Evolutionary conservation across 1,284 basidiomycete genomes (phyloP), one percentile per base, ranked within the genome.

Genomic region (Fistulinella cinereoalba): DNA sequence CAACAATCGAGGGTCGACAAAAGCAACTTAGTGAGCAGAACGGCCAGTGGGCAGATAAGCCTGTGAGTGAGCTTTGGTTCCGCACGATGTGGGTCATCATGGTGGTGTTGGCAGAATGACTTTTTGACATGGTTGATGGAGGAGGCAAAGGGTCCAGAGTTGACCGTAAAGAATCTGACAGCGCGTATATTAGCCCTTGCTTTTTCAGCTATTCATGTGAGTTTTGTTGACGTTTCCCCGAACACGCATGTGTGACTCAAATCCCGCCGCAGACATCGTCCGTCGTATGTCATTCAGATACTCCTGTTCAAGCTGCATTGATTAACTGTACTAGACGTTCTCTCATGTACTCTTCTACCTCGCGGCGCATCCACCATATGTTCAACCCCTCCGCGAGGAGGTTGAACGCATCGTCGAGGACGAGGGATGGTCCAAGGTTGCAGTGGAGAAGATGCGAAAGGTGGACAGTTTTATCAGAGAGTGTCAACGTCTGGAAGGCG

Each of bases 381-480:
- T 71, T 0, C 44, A 62, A 23, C 62, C 62, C 0, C 57, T 77
- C 19, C 71, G 74, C 4, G 66, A 73, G 38, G 76, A 77, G 53
- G 63, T 72, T 6, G 69, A 73, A n/a, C 24, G 51, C 1, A 55
- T 24, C 11, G 23, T 37, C 22, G 15, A n/a, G 13, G 18, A 61
- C 24, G 63, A 74, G 11, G 75, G 74, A 6, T 75, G 74, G 73
- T 65, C 71, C 7, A 74, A 72, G 50, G 54, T 46, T 1, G 65
- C 68, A 0, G 46, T 76, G 33, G 61, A 53, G 29, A 68, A 67
- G 41, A 71, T 77, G 71, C 53, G 54, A 43, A 73, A 69, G 51
- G 43, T 74, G 5, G 75, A 78, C 54, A 77, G 74, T 51, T 74
- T 77, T 54, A 18, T 77, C 19, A 66, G 65, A 37, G 75, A 77